Conservation (phyloP, 805 yeast species). For the Metschnikowia chrysomelidarum region DNA sequence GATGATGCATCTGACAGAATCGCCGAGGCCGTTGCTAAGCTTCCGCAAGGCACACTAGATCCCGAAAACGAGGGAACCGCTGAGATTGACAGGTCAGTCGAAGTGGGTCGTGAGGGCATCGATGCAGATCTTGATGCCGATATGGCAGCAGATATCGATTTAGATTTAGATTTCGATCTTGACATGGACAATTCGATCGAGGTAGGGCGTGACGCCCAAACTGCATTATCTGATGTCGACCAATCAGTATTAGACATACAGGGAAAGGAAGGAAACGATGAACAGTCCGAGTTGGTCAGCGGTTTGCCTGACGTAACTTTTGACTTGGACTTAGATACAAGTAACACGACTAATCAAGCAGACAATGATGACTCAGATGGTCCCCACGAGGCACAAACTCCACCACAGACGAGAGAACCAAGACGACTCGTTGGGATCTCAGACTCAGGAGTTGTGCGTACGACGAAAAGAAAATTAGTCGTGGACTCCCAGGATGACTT, state of each 20-base stretch:
- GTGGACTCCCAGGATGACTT: conserved; percentile 47
- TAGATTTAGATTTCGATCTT: conserved; percentile 49
- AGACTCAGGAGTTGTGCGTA: conserved; percentile 45
- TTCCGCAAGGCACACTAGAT: conserved; percentile 6
- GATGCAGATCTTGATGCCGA: conserved; percentile 6
- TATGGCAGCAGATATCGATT: conserved; percentile 25
- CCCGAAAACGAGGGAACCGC: conserved; percentile 35
- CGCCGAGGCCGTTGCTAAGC: conserved; percentile 6
- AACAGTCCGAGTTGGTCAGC: conserved; percentile 18
- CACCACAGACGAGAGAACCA: conserved; percentile 23
- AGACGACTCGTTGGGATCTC: conserved; percentile 32
- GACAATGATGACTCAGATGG: conserved; percentile 8
- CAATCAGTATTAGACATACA: conserved; percentile 17
- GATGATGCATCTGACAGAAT: conserved; percentile 24
- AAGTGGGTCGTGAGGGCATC: conserved; percentile 49
- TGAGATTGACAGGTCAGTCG: conserved; percentile 57
- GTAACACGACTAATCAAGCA: conserved; percentile 18
- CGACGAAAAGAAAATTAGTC: conserved; percentile 44
- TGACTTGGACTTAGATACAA: conserved; percentile 26
- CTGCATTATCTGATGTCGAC: conserved; percentile 18
- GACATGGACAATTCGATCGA: conserved; percentile 55
- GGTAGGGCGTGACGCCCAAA: conserved; percentile 46
- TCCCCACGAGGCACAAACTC: conserved; percentile 26
- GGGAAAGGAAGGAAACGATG: conserved; percentile 11
- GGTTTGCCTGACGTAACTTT: conserved; percentile 21